These are phyloP conservation scores for Phytophthora sp. DNA, from an alignment of 352 stramenopile species.

Conservation along the genomic window DNA sequence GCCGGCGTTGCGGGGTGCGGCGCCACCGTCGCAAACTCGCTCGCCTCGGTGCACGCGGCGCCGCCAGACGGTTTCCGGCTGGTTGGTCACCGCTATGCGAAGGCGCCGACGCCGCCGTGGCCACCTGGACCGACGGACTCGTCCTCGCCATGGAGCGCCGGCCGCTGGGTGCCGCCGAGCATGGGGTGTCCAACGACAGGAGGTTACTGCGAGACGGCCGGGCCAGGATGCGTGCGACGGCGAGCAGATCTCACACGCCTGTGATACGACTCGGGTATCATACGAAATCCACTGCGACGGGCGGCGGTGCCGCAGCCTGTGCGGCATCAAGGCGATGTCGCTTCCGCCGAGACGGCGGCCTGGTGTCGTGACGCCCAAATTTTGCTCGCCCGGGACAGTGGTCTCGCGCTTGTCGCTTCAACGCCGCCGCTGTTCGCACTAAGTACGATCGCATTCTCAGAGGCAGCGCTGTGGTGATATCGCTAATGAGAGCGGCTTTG, in stretches of 20 bases:
- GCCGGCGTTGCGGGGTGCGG: not conserved
- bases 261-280: conserved; percentile 21
- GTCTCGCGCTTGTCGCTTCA: no score
- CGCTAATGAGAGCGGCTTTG: no score
- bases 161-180: conserved; percentile 2
- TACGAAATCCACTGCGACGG: not conserved
- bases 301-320: not conserved
- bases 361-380: no score
- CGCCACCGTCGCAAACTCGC: not conserved
- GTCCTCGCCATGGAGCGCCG: conserved; percentile 1
- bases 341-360: no score
- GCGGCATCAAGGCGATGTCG: not conserved
- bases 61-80: not conserved
- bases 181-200: conserved; percentile 16
- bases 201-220: conserved; percentile 6
- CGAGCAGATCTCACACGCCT: not conserved
- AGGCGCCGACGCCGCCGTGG: not conserved
- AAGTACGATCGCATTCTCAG: no score
- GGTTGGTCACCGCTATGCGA: conserved; percentile 4
- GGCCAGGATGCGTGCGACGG: not conserved
- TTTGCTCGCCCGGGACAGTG: no score
- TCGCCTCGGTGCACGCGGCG: not conserved
- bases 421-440: no score
- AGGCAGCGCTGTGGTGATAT: no score
- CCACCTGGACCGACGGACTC: not conserved